phyloP scores from a whole-genome alignment of 768 basidiomycete species.

The Tephrocybe sp. region DNA sequence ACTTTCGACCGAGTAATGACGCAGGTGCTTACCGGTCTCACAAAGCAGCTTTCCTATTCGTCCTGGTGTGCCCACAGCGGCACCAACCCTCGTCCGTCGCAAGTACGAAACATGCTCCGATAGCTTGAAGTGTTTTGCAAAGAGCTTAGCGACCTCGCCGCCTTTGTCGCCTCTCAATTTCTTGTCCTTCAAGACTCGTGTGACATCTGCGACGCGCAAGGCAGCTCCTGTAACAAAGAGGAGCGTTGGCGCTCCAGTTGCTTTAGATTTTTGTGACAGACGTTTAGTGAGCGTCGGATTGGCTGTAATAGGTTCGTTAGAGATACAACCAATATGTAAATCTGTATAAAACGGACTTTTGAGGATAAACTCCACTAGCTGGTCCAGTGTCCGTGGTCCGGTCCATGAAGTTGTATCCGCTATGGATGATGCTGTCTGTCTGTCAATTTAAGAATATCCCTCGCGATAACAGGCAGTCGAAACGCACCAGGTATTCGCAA shows the following conservation, averaged over 20 bases:
- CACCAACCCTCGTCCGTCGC: conserved; percentile 79
- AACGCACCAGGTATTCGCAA: conserved; percentile 72
- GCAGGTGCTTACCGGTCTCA: conserved; percentile 55
- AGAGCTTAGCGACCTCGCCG: conserved; percentile 92
- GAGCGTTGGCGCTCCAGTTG: conserved; percentile 82
- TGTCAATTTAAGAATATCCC: conserved; percentile 46
- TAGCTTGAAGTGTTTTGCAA: conserved; percentile 93
- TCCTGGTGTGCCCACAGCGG: conserved; percentile 91
- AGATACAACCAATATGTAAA: not conserved
- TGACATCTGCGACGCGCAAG: conserved; percentile 87
- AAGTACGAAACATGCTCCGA: conserved; percentile 85
- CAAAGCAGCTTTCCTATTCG: conserved; percentile 84
- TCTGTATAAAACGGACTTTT: conserved; percentile 49
- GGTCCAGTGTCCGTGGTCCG: conserved; percentile 68
- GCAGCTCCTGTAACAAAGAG: conserved; percentile 88
- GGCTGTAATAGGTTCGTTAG: conserved; percentile 37
- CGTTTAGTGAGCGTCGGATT: conserved; percentile 68
- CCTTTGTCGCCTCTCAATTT: conserved; percentile 77
- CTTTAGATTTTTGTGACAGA: conserved; percentile 73
- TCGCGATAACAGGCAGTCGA: conserved; percentile 6
- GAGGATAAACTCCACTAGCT: conserved; percentile 72
- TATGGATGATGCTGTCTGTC: conserved; percentile 67
- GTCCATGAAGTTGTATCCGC: conserved; percentile 76
- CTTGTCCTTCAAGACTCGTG: conserved; percentile 69
- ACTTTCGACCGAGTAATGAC: no score